Evolutionary conservation across 106 monocot genomes (phyloP), one percentile per base, ranked within the genome.

Genomic region (Phalaenopsis equestris): DNA sequence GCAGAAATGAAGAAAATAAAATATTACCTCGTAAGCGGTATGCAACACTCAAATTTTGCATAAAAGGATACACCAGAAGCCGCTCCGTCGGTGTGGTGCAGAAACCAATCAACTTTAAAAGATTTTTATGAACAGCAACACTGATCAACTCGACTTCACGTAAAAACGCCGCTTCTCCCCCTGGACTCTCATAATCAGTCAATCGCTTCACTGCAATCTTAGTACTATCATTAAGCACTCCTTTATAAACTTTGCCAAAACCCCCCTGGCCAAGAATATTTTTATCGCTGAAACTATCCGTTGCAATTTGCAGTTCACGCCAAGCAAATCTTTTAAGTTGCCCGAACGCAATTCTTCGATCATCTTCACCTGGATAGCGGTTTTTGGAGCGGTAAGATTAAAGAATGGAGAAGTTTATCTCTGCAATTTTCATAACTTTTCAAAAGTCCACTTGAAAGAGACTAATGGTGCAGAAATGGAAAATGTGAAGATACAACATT

Each of bases 251-350:
- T 75, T 88, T 90, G 0, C 90, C 88, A 75, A 90, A 90, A 30
- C 90, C 90, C 73, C 90, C 90, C 45, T 90, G 81, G 9, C 90
- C 90, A 77, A 90, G 84, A 84, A 90, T 81, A 82, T 88, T 90
- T 84, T 84, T 84, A 55, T 88, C 88, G 72, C 74, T 88, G 80
- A 90, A 90, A 75, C 77, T 58, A 15, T 88, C 86, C 5, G 90
- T 90, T 79, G 90, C 90, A 77, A 90, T 80, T 78, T 90, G 85
- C 14, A 90, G 42, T 70, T 90, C 87, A 24, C 90, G 80, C 85
- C 83, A 90, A 42, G 87, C 42, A 79, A 90, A 90, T 67, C 87
- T 76, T 80, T 90, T 90, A 37, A 90, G 75, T 75, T 90, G 90
- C 45, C 90, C 90, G 43, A 90, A 87, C 24, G 78, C 78, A 49